These are phyloP conservation scores for Penicillium tannophilum DNA, from an alignment of 495 filamentous ascomycete species.

Conservation along the genomic window DNA sequence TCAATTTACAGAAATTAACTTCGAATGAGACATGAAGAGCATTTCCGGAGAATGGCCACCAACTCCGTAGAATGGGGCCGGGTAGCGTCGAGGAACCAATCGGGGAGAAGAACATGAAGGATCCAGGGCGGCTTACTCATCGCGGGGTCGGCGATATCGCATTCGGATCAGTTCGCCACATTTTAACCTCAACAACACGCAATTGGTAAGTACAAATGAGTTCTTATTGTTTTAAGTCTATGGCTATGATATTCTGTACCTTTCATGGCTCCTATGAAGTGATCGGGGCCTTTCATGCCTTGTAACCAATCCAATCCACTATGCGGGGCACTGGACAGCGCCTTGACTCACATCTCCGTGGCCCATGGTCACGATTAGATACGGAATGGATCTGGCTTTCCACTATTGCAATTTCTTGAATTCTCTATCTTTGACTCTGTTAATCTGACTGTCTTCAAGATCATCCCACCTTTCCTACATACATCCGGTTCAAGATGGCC, in stretches of 20 bases:
- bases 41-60: conserved; percentile 11
- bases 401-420: not conserved
- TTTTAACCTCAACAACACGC: conserved; percentile 24
- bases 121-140: conserved; percentile 36
- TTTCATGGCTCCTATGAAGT: not conserved
- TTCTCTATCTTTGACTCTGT: not conserved
- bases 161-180: conserved; percentile 27
- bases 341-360: conserved; percentile 23
- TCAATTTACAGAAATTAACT: not conserved
- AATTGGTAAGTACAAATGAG: conserved; percentile 32
- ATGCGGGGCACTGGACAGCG: conserved; percentile 21
- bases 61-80: conserved; percentile 15
- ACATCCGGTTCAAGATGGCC: conserved; percentile 33
- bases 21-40: conserved; percentile 1
- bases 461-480: conserved; percentile 8
- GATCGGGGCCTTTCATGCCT: not conserved
- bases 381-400: conserved; percentile 2
- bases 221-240: not conserved
- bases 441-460: conserved; percentile 16
- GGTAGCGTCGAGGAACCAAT: conserved; percentile 21
- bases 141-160: conserved; percentile 47
- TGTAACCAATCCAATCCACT: conserved; percentile 10
- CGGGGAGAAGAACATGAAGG: conserved; percentile 4
- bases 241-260: not conserved
- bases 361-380: conserved; percentile 7